Evolutionary conservation across 164 flowering plant species (phyloP).

Genomic region (Akebia trifoliata): DNA sequence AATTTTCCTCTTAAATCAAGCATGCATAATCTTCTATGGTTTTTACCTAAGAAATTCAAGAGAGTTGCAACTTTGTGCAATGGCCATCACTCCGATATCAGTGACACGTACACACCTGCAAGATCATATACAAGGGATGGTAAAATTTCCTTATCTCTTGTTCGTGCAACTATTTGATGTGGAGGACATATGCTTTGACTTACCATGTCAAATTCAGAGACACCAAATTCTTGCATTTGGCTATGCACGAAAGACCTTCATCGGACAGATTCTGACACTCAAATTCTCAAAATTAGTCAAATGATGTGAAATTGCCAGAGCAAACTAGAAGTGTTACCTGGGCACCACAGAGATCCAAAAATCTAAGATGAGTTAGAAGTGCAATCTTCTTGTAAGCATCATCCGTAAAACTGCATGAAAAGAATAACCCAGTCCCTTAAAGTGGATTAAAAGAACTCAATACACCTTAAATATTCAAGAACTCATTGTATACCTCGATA

Average conservation of each 20-base stretch:
- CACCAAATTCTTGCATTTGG: slow-evolving; percentile 57
- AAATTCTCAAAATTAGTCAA: slow-evolving; percentile 8
- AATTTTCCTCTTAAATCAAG: too few species aligned
- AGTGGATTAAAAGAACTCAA: background rate
- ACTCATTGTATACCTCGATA: slow-evolving; percentile 47
- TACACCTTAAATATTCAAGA: background rate
- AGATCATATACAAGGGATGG: background rate
- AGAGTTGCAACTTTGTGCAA: slow-evolving; percentile 68
- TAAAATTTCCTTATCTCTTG: background rate
- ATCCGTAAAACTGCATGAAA: slow-evolving; percentile 64
- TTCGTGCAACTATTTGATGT: background rate
- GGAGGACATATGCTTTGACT: slow-evolving; percentile 4
- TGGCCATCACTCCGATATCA: slow-evolving; percentile 64
- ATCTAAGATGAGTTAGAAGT: slow-evolving; percentile 44
- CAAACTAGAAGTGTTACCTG: slow-evolving; percentile 48
- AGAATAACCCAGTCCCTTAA: slow-evolving; percentile 7
- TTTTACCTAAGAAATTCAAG: slow-evolving; percentile 83
- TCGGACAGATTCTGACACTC: slow-evolving; percentile 73
- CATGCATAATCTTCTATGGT: background rate
- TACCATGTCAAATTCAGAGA: slow-evolving; percentile 93
- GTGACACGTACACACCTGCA: slow-evolving; percentile 77
- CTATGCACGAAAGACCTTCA: slow-evolving; percentile 66
- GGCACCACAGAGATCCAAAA: slow-evolving; percentile 90
- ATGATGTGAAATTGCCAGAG: background rate
- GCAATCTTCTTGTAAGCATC: slow-evolving; percentile 59